Evolutionary conservation across 1,284 basidiomycete species (phyloP).

Genomic region (Ceratobasidium sp.): DNA sequence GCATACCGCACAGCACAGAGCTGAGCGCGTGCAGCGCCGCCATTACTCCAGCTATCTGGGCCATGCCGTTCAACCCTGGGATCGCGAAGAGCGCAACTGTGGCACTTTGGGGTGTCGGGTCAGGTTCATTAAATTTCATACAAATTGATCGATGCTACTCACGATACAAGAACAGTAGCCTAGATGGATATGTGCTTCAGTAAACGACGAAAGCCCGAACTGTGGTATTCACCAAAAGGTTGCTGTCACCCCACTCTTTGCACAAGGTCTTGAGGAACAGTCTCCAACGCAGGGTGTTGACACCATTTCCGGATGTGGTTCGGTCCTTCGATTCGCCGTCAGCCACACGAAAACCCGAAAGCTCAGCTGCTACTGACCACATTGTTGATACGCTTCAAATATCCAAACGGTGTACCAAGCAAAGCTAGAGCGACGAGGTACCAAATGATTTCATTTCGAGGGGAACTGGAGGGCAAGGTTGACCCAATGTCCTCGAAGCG

Average conservation of each 20-base stretch:
- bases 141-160: neutral
- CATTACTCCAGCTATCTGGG: neutral
- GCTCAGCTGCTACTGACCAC: neutral
- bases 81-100: constrained; percentile 15
- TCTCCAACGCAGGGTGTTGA: constrained; percentile 26
- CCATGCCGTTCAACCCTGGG: constrained; percentile 2
- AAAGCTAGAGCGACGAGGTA: neutral
- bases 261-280: constrained; percentile 15
- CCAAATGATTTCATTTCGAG: neutral
- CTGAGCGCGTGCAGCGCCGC: constrained; percentile 10
- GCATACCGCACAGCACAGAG: constrained; percentile 22
- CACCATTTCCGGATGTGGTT: neutral
- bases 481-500: neutral
- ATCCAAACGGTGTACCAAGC: neutral
- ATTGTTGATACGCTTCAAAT: constrained; percentile 18
- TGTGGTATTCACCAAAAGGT: neutral
- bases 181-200: neutral
- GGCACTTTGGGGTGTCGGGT: neutral
- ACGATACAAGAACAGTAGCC: constrained; percentile 32
- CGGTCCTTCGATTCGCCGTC: constrained; percentile 2
- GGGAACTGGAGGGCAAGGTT: neutral
- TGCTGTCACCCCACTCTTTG: constrained; percentile 24
- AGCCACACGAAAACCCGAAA: neutral
- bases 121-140: neutral
- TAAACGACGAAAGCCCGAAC: neutral